These are phyloP conservation scores for Aspergillus baeticus DNA, from an alignment of 495 filamentous ascomycete genomes.

Conservation along the genomic window DNA sequence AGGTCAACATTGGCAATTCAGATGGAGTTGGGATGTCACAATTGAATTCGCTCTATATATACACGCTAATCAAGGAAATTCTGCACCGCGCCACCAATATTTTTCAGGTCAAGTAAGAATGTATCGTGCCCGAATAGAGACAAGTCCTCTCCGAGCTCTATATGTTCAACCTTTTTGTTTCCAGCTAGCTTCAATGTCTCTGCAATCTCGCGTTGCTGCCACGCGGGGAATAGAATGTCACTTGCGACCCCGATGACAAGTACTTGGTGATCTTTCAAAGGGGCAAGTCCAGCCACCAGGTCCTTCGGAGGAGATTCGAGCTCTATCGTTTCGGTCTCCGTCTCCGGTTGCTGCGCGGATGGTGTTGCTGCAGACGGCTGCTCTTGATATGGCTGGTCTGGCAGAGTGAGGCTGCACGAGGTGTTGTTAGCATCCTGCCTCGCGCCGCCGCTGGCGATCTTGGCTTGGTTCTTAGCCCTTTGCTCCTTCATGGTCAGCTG, in stretches of 20 bases:
- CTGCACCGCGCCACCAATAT: constrained; percentile 80
- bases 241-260: constrained; percentile 93
- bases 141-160: constrained; percentile 88
- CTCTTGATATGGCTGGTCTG: constrained; percentile 83
- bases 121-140: constrained; percentile 96
- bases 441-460: constrained; percentile 39
- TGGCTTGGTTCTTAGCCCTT: constrained; percentile 49
- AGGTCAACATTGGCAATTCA: no score
- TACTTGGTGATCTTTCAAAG: constrained; percentile 70
- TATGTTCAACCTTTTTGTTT: constrained; percentile 76
- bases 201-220: constrained; percentile 96
- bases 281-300: constrained; percentile 70
- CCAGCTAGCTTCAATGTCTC: constrained; percentile 74
- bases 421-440: constrained; percentile 31
- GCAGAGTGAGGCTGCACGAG: constrained; percentile 80
- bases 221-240: constrained; percentile 96
- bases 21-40: no score
- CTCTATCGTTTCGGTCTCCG: neutral
- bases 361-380: constrained; percentile 44
- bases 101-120: constrained; percentile 88
- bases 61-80: constrained; percentile 60
- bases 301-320: constrained; percentile 62
- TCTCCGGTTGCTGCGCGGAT: constrained; percentile 23
- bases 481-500: constrained; percentile 51
- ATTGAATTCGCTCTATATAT: no score